phyloP scores from a whole-genome alignment of 768 basidiomycete genomes.

The Punctularia strigosozonata region DNA sequence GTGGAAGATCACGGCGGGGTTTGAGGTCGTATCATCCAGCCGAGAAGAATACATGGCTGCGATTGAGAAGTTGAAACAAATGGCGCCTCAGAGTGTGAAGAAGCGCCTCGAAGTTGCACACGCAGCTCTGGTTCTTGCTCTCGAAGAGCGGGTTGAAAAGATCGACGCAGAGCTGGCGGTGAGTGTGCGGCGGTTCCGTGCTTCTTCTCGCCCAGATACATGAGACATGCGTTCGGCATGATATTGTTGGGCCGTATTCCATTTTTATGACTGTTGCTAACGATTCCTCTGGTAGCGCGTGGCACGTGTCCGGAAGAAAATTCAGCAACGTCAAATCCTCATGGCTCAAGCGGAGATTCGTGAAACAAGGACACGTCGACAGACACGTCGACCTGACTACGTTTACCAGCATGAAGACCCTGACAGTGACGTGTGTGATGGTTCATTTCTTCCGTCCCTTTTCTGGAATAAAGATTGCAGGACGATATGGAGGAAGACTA shows the following conservation, averaged over 20 bases:
- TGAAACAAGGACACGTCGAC: conserved; percentile 67
- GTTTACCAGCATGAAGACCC: conserved; percentile 51
- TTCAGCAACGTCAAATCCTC: conserved; percentile 52
- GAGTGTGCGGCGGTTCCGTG: conserved; percentile 22
- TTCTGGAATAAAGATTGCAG: too few relatives aligned
- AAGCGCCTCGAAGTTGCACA: conserved; percentile 52
- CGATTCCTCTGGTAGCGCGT: conserved; percentile 36
- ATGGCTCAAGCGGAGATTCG: conserved; percentile 69
- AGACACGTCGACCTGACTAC: conserved; percentile 68
- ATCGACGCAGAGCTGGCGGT: conserved; percentile 67
- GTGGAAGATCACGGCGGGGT: conserved; percentile 78
- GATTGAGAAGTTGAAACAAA: conserved; percentile 47
- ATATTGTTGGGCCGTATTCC: conserved; percentile 4
- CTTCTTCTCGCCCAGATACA: conserved; percentile 5
- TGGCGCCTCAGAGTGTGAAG: conserved; percentile 31
- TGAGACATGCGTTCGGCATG: conserved; percentile 4
- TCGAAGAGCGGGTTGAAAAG: conserved; percentile 52
- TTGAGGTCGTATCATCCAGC: conserved; percentile 60
- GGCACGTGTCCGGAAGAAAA: conserved; percentile 54
- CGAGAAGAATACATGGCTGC: conserved; percentile 60
- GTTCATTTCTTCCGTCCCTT: too few relatives aligned
- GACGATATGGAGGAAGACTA: conserved; percentile 62
- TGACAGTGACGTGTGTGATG: conserved; percentile 49
- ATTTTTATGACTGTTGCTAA: conserved; percentile 5
- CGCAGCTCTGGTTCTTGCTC: conserved; percentile 41